A percentile compares a stretch with the other conserved stretches of the same genome.
Conservation (phyloP, 345 rosid species). For the Acer yangbiense region DNA sequence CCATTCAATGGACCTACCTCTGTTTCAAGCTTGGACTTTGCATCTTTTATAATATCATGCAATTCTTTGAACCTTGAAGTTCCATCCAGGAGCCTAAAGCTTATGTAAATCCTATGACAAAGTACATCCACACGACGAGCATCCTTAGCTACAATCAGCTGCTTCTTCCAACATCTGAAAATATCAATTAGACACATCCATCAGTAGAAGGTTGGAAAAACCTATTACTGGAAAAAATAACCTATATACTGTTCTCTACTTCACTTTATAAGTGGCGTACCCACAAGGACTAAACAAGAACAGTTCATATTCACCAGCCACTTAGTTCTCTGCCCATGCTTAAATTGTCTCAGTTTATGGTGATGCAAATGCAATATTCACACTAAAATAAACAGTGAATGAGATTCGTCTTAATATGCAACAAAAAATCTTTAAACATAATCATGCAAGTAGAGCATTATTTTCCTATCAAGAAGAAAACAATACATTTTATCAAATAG, state of each 20-base stretch:
- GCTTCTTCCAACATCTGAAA: slow-evolving; percentile 90
- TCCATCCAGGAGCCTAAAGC: slow-evolving; percentile 76
- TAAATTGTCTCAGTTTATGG: background rate
- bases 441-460: background rate
- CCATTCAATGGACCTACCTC: slow-evolving; percentile 85
- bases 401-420: background rate
- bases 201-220: slow-evolving; percentile 19
- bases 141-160: slow-evolving; percentile 76
- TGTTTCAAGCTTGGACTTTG: slow-evolving; percentile 72
- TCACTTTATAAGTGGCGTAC: background rate
- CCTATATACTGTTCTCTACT: slow-evolving; percentile 6
- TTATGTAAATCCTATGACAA: slow-evolving; percentile 79
- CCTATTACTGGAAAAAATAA: slow-evolving; percentile 9
- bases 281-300: slow-evolving; percentile 3
- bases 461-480: background rate
- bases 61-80: slow-evolving; percentile 72
- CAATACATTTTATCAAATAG: background rate
- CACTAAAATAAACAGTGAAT: background rate
- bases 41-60: slow-evolving; percentile 65
- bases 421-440: background rate
- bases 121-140: slow-evolving; percentile 87
- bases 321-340: background rate
- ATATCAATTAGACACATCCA: slow-evolving; percentile 24
- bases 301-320: slow-evolving; percentile 2
- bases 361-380: slow-evolving; percentile 11